Evolutionary conservation across 2,329 filamentous ascomycete species (phyloP).

Genomic region (Penicillium sp.): DNA sequence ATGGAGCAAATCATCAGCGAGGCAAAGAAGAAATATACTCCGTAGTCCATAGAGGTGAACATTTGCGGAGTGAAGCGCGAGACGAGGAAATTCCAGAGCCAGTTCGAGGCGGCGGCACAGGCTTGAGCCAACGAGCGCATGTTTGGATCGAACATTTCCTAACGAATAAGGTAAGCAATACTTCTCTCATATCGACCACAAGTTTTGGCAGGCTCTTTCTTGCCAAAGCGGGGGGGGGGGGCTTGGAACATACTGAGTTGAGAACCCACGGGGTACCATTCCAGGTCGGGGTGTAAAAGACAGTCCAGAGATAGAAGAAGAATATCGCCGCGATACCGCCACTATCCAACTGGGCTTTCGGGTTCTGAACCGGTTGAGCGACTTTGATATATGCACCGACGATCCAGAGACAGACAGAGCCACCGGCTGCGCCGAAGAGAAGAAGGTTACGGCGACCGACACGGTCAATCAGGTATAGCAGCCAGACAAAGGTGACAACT

Average conservation of each 20-base stretch:
- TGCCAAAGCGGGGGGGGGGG: neutral
- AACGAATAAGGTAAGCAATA: constrained; percentile 7
- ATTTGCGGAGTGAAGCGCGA: constrained; percentile 39
- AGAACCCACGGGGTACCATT: constrained; percentile 73
- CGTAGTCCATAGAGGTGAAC: constrained; percentile 46
- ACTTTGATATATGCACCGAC: constrained; percentile 35
- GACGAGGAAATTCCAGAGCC: constrained; percentile 37
- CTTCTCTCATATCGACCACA: neutral
- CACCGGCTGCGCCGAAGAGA: constrained; percentile 57
- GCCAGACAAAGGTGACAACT: constrained; percentile 60
- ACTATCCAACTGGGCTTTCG: constrained; percentile 19
- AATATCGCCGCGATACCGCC: constrained; percentile 45
- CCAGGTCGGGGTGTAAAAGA: constrained; percentile 67
- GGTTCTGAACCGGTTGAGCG: constrained; percentile 24
- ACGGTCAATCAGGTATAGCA: constrained; percentile 62
- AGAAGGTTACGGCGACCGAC: constrained; percentile 59
- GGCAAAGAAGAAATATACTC: constrained; percentile 65
- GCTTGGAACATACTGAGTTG: constrained; percentile 45
- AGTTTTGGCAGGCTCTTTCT: neutral
- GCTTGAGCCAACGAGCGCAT: constrained; percentile 66
- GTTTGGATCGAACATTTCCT: constrained; percentile 67
- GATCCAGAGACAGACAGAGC: constrained; percentile 43
- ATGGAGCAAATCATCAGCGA: constrained; percentile 54
- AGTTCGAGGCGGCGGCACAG: constrained; percentile 47
- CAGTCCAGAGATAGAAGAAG: constrained; percentile 71